These are phyloP conservation scores for Hermanozyma aechmeae DNA, from an alignment of 805 yeast genomes.

Conservation along the genomic window DNA sequence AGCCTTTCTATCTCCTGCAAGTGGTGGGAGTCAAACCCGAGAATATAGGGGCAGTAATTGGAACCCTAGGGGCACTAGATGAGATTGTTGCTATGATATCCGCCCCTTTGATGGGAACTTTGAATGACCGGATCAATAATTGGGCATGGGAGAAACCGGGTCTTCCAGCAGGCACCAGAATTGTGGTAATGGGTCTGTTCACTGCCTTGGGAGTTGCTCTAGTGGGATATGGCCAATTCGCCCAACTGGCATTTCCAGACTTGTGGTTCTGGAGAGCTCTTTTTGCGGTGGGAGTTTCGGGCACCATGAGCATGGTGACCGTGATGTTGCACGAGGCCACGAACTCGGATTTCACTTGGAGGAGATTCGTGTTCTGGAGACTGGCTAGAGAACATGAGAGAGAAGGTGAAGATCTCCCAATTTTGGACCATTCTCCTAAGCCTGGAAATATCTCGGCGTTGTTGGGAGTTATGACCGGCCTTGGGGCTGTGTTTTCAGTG, in stretches of 20 bases:
- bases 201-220: slow-evolving; percentile 38
- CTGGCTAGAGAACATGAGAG: neutral
- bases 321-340: slow-evolving; percentile 49
- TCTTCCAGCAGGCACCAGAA: slow-evolving; percentile 39
- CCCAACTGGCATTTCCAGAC: slow-evolving; percentile 34
- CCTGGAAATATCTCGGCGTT: slow-evolving; percentile 50
- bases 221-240: slow-evolving; percentile 35
- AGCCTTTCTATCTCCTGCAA: slow-evolving; percentile 28
- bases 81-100: slow-evolving; percentile 44
- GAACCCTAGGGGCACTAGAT: slow-evolving; percentile 40
- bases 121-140: slow-evolving; percentile 42
- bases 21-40: slow-evolving; percentile 17
- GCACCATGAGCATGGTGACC: slow-evolving; percentile 48
- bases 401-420: slow-evolving; percentile 1
- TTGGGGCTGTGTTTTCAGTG: slow-evolving; percentile 62
- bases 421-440: too few species aligned
- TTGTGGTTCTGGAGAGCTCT: slow-evolving; percentile 42
- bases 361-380: slow-evolving; percentile 19
- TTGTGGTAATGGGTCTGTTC: slow-evolving; percentile 41
- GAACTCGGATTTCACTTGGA: slow-evolving; percentile 32
- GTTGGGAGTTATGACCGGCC: slow-evolving; percentile 53
- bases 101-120: slow-evolving; percentile 56
- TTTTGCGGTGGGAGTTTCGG: slow-evolving; percentile 54
- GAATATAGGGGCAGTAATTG: slow-evolving; percentile 25
- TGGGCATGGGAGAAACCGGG: slow-evolving; percentile 4